Base-by-base conservation (phyloP, 1,139 yeast species). In the Yamadazyma sp. region DNA sequence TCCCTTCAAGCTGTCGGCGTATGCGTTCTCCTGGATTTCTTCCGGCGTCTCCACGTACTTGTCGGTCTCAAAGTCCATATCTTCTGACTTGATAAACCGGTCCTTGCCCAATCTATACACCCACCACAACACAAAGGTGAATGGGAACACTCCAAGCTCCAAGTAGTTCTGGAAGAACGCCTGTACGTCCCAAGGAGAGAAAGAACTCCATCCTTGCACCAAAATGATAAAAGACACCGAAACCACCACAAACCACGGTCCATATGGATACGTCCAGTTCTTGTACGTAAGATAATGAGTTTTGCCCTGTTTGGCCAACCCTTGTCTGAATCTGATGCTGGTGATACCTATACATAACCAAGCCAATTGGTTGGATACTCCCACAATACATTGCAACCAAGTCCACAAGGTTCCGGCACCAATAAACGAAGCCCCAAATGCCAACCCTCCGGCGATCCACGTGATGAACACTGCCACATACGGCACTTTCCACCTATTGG, bases 41-140 rank as follows among this genome's bases (percentile, higher is more conserved):
- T 77, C 80, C 34, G 64, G 69, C 3, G 77, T 63, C 44, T 73
- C 76, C 27, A 64, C 50, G 53, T 80, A 80, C 43, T 77, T 64
- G 50, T 79, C 86, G 8, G 82, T 72, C 36, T 74, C 82, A 37
- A 80, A 76, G 52, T 81, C 86, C 82, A 80, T 80, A 16, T 78
- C 81, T 39, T 66, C 70, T 5, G 61, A 56, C 35, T 61, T 65
- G 9, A 75, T 70, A 50, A 76, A 72, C 41, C 60, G 63, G 41
- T 80, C 83, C 39, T 61, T 60, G 4, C 68, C 67, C 38, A 70
- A 63, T 44, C 62, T 73, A 39, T 60, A 63, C 32, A 68, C 49
- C 76, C 82, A 76, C 73, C 73, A 68, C 34, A 61, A 41, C 3
- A 60, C 15, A 47, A 64, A 68, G 18, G 62, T 51, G 6, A 55